phyloP scores from a whole-genome alignment of 345 rosid species.

The Eucalyptus cladocalyx region DNA sequence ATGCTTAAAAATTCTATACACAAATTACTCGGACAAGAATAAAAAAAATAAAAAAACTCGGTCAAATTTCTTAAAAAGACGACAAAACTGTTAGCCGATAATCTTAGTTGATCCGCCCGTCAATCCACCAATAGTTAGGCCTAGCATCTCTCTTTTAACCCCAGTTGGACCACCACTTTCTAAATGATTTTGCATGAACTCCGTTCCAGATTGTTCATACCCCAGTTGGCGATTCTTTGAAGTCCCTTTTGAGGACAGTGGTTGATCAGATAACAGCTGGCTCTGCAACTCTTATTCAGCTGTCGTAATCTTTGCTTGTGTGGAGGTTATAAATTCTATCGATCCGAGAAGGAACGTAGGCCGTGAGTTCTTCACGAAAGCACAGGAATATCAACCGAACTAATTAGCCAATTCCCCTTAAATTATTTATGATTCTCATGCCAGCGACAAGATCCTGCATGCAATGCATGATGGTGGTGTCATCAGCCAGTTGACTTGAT shows the following conservation, averaged over 20 bases:
- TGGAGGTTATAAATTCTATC: not conserved
- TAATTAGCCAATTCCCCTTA: not conserved
- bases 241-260: not conserved
- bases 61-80: not conserved
- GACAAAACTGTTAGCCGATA: not conserved
- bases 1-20: not conserved
- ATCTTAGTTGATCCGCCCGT: not conserved
- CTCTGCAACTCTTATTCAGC: not conserved
- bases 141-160: not conserved
- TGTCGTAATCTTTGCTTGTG: not conserved
- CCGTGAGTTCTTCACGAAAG: not conserved
- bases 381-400: not conserved
- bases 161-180: not conserved
- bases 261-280: not conserved
- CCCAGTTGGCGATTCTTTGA: not conserved
- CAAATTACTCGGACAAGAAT: not conserved
- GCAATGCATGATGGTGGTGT: not conserved
- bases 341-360: not conserved
- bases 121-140: not conserved
- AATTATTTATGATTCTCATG: not conserved
- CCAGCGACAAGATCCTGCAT: not conserved
- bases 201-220: not conserved
- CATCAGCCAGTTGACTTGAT: not conserved
- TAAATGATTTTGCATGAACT: not conserved
- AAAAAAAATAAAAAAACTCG: not conserved